Base-by-base conservation (phyloP, 257 asterid genomes). In the Salvia miltiorrhiza region DNA sequence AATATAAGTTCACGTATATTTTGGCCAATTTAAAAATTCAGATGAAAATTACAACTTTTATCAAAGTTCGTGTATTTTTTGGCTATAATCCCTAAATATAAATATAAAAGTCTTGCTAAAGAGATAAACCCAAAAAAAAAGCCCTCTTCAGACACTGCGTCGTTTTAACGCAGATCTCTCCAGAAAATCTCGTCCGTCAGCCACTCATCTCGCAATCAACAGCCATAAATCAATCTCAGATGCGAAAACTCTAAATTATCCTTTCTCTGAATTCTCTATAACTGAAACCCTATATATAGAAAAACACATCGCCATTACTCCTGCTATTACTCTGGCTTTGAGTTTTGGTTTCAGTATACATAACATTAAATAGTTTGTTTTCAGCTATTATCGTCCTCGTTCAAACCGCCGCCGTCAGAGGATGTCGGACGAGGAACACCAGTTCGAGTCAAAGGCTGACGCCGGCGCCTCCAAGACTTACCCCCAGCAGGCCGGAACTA, bases 371-470 rank as follows among this genome's bases (percentile, higher is more conserved):
- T 20, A 20, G 23, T 24, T 9, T 24, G 37, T 5, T 53, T 10
- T 11, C 60, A 32, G 17, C 44, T 8, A 20, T 35, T 56, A 17
- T 48, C n/a, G n/a, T n/a, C n/a, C 73, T 66, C 67, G 48, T 54
- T 50, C 17, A 33, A 68, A 49, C 48, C 70, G 62, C 59, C 70
- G 69, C 70, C 57, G 11, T 69, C 23, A 5, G n/a, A 77, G 52
- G 59, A 86, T 86, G 92, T 83, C 88, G 63, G 92, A 86, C 88
- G 92, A 86, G 71, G 88, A 86, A 80, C 93, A 84, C 55, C 89
- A 82, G 37, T 84, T 84, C 63, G 89, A 84, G 66, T 82, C 89
- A 12, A 80, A 84, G 78, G 93, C 93, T 4, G 93, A 86, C 75
- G 93, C 89, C 78, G 93, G 89, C 26, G 90, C 89, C 7, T 86